phyloP scores from a whole-genome alignment of 257 asterid species.

The Jacaranda mimosifolia region DNA sequence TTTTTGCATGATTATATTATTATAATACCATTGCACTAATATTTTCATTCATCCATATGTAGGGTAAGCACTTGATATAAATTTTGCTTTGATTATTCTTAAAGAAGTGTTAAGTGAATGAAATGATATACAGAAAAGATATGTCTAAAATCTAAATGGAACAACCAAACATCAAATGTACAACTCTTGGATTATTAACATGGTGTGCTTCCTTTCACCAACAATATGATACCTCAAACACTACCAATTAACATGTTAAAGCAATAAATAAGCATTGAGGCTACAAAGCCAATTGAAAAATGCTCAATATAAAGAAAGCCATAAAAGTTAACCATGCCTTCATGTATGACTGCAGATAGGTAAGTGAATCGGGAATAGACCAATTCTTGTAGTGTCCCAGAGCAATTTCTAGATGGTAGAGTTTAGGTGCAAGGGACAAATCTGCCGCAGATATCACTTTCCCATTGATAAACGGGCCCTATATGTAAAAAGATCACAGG shows the following conservation, averaged over 20 bases:
- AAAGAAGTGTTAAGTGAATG: background rate
- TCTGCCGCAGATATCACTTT: conserved; percentile 82
- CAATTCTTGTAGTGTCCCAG: conserved; percentile 85
- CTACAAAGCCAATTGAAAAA: background rate
- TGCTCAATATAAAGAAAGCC: background rate
- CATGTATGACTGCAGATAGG: conserved; percentile 76
- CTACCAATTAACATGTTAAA: background rate
- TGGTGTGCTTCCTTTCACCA: background rate
- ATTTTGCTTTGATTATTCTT: background rate
- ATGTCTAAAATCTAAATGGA: background rate
- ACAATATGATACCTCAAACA: conserved; percentile 1
- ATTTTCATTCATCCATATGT: background rate
- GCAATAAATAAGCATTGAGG: background rate
- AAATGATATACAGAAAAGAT: background rate
- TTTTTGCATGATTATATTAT: too few relatives aligned
- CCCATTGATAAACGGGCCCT: conserved; percentile 92
- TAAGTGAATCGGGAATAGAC: conserved; percentile 86
- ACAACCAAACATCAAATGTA: too few relatives aligned
- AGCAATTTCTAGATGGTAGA: conserved; percentile 87
- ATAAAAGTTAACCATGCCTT: conserved; percentile 56
- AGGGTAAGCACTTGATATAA: background rate
- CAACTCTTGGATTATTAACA: background rate
- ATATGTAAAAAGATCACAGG: conserved; percentile 11
- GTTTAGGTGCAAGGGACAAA: conserved; percentile 96
- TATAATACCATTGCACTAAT: too few relatives aligned